These are phyloP conservation scores for Pyricularia grisea DNA, from an alignment of 2,329 filamentous ascomycete species.

Conservation along the genomic window DNA sequence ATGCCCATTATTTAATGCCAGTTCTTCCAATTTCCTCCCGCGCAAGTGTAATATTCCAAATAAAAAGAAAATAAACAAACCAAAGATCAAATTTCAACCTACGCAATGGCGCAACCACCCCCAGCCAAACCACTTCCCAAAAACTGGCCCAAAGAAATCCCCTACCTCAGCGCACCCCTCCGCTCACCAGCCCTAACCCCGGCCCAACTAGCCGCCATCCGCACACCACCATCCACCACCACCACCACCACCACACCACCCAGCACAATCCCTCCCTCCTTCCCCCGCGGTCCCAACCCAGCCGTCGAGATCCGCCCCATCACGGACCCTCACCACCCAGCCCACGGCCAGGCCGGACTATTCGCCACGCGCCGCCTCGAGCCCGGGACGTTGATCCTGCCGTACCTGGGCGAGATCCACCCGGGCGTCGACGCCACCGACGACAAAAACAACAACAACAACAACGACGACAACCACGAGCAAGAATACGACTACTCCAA, in stretches of 20 bases:
- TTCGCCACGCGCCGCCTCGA: slow-evolving; percentile 46
- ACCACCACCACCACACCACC: slow-evolving; percentile 1
- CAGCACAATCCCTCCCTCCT: slow-evolving; percentile 9
- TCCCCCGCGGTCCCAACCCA: slow-evolving; percentile 30
- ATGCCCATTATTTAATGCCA: too few species aligned
- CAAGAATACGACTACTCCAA: slow-evolving; percentile 20
- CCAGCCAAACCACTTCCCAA: slow-evolving; percentile 26
- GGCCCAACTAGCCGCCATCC: slow-evolving; percentile 21
- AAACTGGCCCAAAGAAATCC: slow-evolving; percentile 46
- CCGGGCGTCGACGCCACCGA: slow-evolving; percentile 20
- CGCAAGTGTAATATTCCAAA: background rate
- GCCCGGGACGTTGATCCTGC: slow-evolving; percentile 47
- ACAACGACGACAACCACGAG: slow-evolving; percentile 13
- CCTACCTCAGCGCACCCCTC: slow-evolving; percentile 41
- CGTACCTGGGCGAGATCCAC: slow-evolving; percentile 53
- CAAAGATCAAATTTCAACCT: too few species aligned
- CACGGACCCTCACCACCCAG: slow-evolving; percentile 40
- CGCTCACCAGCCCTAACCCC: slow-evolving; percentile 30
- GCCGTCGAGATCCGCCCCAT: slow-evolving; percentile 47
- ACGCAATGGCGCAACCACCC: background rate
- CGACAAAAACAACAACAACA: too few species aligned
- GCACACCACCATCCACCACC: background rate
- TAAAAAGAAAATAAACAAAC: too few species aligned
- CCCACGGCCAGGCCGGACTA: slow-evolving; percentile 47
- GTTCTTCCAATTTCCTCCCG: too few species aligned